A percentile compares a stretch with the other conserved stretches of the same genome.
Conservation (phyloP, 2,329 filamentous ascomycete genomes). For the Penicillium psychrosexuale region DNA sequence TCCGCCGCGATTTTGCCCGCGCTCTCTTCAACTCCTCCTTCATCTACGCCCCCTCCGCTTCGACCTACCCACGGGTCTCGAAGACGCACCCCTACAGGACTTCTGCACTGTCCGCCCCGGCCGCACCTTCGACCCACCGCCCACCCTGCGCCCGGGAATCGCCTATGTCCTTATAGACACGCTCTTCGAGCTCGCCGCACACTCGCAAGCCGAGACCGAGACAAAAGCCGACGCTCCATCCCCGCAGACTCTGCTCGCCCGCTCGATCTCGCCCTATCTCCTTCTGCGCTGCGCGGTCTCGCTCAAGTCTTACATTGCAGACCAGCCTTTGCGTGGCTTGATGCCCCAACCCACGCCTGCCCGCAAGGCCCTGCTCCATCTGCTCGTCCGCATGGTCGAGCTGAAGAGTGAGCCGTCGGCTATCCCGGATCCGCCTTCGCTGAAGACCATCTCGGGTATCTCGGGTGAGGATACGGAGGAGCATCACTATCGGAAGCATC, state of each 20-base stretch:
- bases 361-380: constrained; percentile 71
- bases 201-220: constrained; percentile 41
- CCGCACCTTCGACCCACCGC: constrained; percentile 65
- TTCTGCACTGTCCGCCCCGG: constrained; percentile 67
- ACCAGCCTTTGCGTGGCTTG: constrained; percentile 82
- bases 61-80: constrained; percentile 52
- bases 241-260: constrained; percentile 61
- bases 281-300: constrained; percentile 77
- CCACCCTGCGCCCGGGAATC: constrained; percentile 67
- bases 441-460: constrained; percentile 10
- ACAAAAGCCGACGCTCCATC: neutral
- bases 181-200: constrained; percentile 66
- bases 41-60: constrained; percentile 67
- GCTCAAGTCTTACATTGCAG: constrained; percentile 80
- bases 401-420: constrained; percentile 68
- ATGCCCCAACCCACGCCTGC: constrained; percentile 86
- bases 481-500: constrained; percentile 62
- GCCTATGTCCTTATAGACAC: constrained; percentile 78
- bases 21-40: constrained; percentile 79
- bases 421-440: constrained; percentile 52
- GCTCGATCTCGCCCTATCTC: constrained; percentile 73
- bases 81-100: constrained; percentile 54
- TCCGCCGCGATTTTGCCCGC: constrained; percentile 67
- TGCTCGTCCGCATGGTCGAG: constrained; percentile 63
- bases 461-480: constrained; percentile 51